A percentile compares a stretch with the other conserved stretches of the same genome.
phyloP scores from a whole-genome alignment of 352 stramenopile genomes.

The Globisporangium acanthophoron region DNA sequence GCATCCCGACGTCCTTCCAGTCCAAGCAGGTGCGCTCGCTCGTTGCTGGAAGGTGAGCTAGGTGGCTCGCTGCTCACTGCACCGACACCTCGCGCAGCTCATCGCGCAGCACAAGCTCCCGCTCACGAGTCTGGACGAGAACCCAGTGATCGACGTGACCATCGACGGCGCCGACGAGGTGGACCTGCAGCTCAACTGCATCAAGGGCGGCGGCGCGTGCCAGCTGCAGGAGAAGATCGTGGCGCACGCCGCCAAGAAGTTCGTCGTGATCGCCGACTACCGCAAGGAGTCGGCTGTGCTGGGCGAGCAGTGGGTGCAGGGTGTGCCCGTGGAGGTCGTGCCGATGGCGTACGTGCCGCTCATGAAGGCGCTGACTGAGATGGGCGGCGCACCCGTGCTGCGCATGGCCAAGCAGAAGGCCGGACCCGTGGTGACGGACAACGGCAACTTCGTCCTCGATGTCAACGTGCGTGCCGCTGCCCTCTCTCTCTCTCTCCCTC shows the following conservation, averaged over 20 bases:
- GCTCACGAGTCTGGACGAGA: slow-evolving; percentile 76
- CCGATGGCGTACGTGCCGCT: slow-evolving; percentile 97
- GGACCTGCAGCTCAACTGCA: slow-evolving; percentile 95
- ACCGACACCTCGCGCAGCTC: slow-evolving; percentile 40
- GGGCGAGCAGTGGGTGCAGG: slow-evolving; percentile 84
- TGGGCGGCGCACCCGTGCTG: slow-evolving; percentile 53
- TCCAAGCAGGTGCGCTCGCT: slow-evolving; percentile 80
- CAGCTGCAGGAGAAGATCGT: slow-evolving; percentile 94
- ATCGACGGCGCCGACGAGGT: slow-evolving; percentile 99
- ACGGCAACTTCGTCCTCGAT: slow-evolving; percentile 91
- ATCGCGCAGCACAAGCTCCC: slow-evolving; percentile 74
- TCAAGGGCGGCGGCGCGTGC: slow-evolving; percentile 97
- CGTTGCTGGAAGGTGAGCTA: too few species aligned
- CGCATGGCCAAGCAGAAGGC: slow-evolving; percentile 89
- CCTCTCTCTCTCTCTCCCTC: neutral
- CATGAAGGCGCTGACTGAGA: slow-evolving; percentile 60
- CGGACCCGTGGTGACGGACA: slow-evolving; percentile 97
- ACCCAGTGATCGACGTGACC: slow-evolving; percentile 94
- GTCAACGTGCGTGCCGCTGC: slow-evolving; percentile 34
- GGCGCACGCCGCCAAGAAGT: slow-evolving; percentile 93
- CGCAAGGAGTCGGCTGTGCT: slow-evolving; percentile 88
- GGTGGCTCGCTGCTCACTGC: neutral
- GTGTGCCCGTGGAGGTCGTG: slow-evolving; percentile 96
- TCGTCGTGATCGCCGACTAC: slow-evolving; percentile 97
- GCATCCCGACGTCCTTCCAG: slow-evolving; percentile 97